A percentile compares a stretch with the other conserved stretches of the same genome.
Evolutionary conservation across 2,329 filamentous ascomycete species (phyloP).

Genomic region (Pezicula radicicola): DNA sequence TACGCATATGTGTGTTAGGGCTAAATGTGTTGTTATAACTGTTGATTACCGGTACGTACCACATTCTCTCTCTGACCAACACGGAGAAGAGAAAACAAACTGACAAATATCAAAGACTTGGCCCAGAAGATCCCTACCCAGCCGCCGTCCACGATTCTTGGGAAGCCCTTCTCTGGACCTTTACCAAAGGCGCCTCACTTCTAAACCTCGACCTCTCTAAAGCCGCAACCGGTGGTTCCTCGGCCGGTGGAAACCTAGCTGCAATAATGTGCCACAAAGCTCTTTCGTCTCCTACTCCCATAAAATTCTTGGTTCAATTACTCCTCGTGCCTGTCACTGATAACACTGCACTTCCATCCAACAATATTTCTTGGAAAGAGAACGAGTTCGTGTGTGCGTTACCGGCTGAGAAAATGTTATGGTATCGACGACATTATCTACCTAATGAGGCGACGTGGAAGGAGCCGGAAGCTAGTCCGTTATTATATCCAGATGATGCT

Average conservation of each 20-base stretch:
- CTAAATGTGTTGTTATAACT: slow-evolving; percentile 49
- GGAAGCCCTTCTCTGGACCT: slow-evolving; percentile 49
- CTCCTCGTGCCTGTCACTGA: slow-evolving; percentile 57
- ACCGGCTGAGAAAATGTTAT: slow-evolving; percentile 55
- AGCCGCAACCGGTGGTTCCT: slow-evolving; percentile 46
- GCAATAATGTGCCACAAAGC: slow-evolving; percentile 50
- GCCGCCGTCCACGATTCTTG: slow-evolving; percentile 55
- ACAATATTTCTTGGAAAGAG: slow-evolving; percentile 44
- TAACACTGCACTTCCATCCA: slow-evolving; percentile 47
- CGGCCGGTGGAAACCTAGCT: slow-evolving; percentile 50
- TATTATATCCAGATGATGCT: slow-evolving; percentile 44
- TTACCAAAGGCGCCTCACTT: slow-evolving; percentile 8
- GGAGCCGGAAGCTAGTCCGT: slow-evolving; percentile 50
- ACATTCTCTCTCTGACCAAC: not conserved
- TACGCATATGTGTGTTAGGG: slow-evolving; percentile 48
- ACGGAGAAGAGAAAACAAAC: not conserved
- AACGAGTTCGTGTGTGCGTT: slow-evolving; percentile 50
- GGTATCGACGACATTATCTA: slow-evolving; percentile 57
- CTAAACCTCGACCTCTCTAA: slow-evolving; percentile 39
- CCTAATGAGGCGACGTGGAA: slow-evolving; percentile 42
- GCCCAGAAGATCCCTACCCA: slow-evolving; percentile 54
- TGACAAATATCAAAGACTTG: slow-evolving; percentile 37
- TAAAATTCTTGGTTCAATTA: slow-evolving; percentile 44
- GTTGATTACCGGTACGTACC: slow-evolving; percentile 49
- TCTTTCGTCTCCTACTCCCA: slow-evolving; percentile 17